Evolutionary conservation across 305 asterid species (phyloP).

Genomic region (Fraxinus baroniana): DNA sequence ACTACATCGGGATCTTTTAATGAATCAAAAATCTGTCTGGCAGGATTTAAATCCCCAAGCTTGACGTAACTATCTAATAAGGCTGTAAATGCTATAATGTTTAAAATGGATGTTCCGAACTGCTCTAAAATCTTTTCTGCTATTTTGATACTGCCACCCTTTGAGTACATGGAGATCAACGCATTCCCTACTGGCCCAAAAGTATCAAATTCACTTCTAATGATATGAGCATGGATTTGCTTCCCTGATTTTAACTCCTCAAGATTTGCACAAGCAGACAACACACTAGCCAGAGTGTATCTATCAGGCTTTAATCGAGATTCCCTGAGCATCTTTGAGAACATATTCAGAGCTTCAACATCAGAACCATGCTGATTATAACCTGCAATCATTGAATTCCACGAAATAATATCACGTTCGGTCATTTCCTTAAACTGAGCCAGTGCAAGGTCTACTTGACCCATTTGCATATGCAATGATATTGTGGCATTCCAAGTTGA

Average conservation of each 20-base stretch:
- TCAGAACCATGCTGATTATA: conserved; percentile 66
- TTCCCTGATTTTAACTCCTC: conserved; percentile 49
- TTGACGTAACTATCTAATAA: conserved; percentile 76
- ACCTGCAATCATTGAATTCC: conserved; percentile 87
- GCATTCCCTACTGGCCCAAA: conserved; percentile 67
- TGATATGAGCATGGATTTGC: conserved; percentile 66
- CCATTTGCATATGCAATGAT: conserved; percentile 65
- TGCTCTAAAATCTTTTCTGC: conserved; percentile 48
- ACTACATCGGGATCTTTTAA: conserved; percentile 72
- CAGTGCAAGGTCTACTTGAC: conserved; percentile 53
- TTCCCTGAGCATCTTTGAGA: conserved; percentile 54
- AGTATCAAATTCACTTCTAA: conserved; percentile 47
- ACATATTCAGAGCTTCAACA: conserved; percentile 46
- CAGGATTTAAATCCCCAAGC: conserved; percentile 72
- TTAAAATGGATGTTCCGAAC: conserved; percentile 37
- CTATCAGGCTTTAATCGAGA: conserved; percentile 56
- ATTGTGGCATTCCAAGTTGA: conserved; percentile 66
- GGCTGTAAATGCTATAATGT: conserved; percentile 72
- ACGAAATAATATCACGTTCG: conserved; percentile 63
- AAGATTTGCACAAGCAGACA: conserved; percentile 79
- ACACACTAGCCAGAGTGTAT: conserved; percentile 66
- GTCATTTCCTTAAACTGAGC: conserved; percentile 64
- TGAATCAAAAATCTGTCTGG: conserved; percentile 66
- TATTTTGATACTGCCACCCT: conserved; percentile 56
- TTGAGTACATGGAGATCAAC: conserved; percentile 76